These are phyloP conservation scores for Curvularia sp. DNA, from an alignment of 2,329 filamentous ascomycete species.

Conservation along the genomic window DNA sequence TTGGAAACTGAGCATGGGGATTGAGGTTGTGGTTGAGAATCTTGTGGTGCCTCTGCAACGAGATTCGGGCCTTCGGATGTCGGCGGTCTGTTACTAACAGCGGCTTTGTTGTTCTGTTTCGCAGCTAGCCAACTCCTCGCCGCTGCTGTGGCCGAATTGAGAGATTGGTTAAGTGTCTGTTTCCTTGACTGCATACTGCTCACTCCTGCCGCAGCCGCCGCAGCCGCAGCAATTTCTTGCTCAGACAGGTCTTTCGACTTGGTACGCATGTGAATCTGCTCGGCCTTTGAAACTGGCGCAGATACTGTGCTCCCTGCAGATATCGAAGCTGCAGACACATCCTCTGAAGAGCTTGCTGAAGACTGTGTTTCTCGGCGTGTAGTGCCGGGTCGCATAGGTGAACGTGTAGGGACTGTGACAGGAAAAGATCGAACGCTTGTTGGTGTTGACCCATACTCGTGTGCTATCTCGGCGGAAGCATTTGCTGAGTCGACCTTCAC, in stretches of 20 bases:
- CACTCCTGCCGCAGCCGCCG: slow-evolving; percentile 31
- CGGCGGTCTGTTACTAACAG: slow-evolving; percentile 18
- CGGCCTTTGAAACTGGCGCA: slow-evolving; percentile 12
- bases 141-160: slow-evolving; percentile 60
- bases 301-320: slow-evolving; percentile 27
- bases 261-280: slow-evolving; percentile 20
- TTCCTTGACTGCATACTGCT: slow-evolving; percentile 26
- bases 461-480: slow-evolving; percentile 61
- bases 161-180: slow-evolving; percentile 46
- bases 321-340: slow-evolving; percentile 35
- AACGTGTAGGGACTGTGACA: slow-evolving; percentile 60
- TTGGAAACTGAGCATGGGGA: slow-evolving; percentile 17
- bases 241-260: slow-evolving; percentile 32
- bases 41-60: slow-evolving; percentile 16
- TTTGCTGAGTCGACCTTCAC: slow-evolving; percentile 72
- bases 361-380: slow-evolving; percentile 19
- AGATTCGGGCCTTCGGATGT: slow-evolving; percentile 22
- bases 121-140: slow-evolving; percentile 67
- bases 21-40: slow-evolving; percentile 12
- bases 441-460: slow-evolving; percentile 66
- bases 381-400: slow-evolving; percentile 53
- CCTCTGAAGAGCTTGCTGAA: slow-evolving; percentile 27
- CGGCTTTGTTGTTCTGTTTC: slow-evolving; percentile 50
- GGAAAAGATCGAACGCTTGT: slow-evolving; percentile 70
- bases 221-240: slow-evolving; percentile 33